Base-by-base conservation (phyloP, 805 yeast species). In the Hanseniaspora clermontiae region DNA sequence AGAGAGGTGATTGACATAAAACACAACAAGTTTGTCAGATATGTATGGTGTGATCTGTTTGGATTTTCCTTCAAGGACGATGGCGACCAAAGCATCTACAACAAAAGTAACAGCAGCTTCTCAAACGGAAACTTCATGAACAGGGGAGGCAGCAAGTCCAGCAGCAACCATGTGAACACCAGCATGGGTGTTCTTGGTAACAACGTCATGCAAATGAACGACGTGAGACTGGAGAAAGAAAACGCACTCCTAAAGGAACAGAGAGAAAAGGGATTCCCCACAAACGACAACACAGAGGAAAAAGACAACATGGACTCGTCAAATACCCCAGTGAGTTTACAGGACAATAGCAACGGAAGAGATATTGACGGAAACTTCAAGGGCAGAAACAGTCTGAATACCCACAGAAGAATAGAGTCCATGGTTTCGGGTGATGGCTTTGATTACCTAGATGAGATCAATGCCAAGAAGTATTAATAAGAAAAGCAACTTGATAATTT, bases 1-100 rank as follows among this genome's bases (percentile, higher is more conserved):
- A 67, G 68, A 59, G 66, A 68, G n/a, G 69, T 69, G 45, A 65
- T 70, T 2, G 67, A 70, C 9, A 65, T 68, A 45, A 64, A 64
- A 36, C 65, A 66, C 40, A 67, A 68, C 53, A 64, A 60, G 42
- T 58, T 68, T n/a, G 62, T 63, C 10, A 61, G 60, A 49, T 55
- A 39, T 19, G 19, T 52, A 2, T 52, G 56, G 56, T 36, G 43
- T 20, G 56, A 46, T n/a, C 15, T 52, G 24, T 39, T 52, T 19
- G 56, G 56, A 15, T 34, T 38, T 5, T 14, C 49, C 7, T 52
- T 52, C 40, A 52, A 52, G 14, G 48, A 42, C 15, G 51, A 52
- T 29, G n/a, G 19, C 8, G 49, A 19, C n/a, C 32, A 32, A 5
- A 34, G 42, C 9, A n/a, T 15, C 12, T 29, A 45, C 24, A 38